Conservation (phyloP, 768 basidiomycete genomes). For the Phaeolepiota aurea region DNA sequence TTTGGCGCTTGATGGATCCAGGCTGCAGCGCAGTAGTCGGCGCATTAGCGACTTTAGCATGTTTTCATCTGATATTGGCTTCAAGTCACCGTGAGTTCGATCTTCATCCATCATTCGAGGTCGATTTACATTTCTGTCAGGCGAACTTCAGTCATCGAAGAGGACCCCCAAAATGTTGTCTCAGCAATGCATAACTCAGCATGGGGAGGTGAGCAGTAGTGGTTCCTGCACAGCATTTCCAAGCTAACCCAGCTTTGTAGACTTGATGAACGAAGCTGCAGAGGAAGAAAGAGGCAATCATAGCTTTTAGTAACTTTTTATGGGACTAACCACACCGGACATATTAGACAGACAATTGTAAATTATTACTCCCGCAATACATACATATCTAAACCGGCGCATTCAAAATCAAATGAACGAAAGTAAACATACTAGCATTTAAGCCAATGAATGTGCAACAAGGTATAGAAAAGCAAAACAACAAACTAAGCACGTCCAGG, state of each 20-base stretch:
- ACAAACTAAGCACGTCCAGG: not conserved
- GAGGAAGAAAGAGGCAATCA: constrained; percentile 15
- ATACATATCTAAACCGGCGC: not conserved
- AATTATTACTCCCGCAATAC: not conserved
- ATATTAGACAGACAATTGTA: not conserved
- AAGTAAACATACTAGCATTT: not conserved
- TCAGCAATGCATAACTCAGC: constrained; percentile 58
- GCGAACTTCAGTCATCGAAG: constrained; percentile 29
- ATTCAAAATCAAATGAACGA: not conserved
- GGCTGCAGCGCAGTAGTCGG: constrained; percentile 43
- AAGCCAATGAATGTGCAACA: not conserved
- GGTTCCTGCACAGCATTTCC: too few relatives aligned
- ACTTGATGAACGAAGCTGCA: constrained; percentile 21
- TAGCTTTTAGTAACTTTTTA: not conserved
- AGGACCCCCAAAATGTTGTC: constrained; percentile 41
- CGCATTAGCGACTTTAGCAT: constrained; percentile 54
- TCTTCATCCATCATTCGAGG: too few relatives aligned
- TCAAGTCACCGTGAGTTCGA: constrained; percentile 38
- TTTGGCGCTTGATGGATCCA: constrained; percentile 34
- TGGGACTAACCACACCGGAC: not conserved
- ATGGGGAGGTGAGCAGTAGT: constrained; percentile 71
- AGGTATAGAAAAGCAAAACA: not conserved
- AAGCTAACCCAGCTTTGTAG: too few relatives aligned
- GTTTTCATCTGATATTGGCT: constrained; percentile 42
- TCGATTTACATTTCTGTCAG: constrained; percentile 12